These are phyloP conservation scores for Sporisorium reilianum DNA, from an alignment of 1,284 basidiomycete genomes.

Conservation along the genomic window DNA sequence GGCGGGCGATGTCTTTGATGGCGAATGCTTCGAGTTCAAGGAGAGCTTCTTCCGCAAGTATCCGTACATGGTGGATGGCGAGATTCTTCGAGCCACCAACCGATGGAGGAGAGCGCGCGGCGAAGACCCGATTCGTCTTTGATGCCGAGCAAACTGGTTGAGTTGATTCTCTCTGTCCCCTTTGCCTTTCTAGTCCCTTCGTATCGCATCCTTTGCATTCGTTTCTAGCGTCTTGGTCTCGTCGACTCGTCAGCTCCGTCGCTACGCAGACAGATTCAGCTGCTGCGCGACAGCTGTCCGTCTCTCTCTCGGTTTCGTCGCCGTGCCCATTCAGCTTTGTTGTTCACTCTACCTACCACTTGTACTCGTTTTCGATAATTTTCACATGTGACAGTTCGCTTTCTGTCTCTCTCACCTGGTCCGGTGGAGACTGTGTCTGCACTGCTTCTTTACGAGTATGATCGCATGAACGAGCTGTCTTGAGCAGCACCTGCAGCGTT, in stretches of 20 bases:
- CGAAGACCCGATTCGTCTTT: slow-evolving; percentile 49
- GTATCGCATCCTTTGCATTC: slow-evolving; percentile 12
- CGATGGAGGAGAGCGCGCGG: slow-evolving; percentile 49
- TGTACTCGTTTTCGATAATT: slow-evolving; percentile 13
- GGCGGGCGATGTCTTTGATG: slow-evolving; percentile 47
- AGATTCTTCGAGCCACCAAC: slow-evolving; percentile 49
- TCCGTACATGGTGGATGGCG: slow-evolving; percentile 48
- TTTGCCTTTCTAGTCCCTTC: background rate
- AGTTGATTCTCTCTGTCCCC: too few species aligned
- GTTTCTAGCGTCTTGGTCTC: background rate
- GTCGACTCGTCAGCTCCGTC: background rate
- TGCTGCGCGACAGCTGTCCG: slow-evolving; percentile 3
- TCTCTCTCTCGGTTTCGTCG: too few species aligned
- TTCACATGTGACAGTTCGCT: background rate
- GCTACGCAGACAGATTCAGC: background rate
- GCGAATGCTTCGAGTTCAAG: slow-evolving; percentile 51
- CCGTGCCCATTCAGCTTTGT: background rate
- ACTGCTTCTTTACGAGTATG: background rate
- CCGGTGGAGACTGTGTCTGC: background rate
- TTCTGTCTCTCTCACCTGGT: background rate
- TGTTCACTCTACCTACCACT: background rate
- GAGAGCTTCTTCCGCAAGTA: slow-evolving; percentile 56
- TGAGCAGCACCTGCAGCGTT: background rate
- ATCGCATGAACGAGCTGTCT: background rate
- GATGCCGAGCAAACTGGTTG: background rate